phyloP scores from a whole-genome alignment of 2,329 filamentous ascomycete species.

The Pestalotiopsis fici region DNA sequence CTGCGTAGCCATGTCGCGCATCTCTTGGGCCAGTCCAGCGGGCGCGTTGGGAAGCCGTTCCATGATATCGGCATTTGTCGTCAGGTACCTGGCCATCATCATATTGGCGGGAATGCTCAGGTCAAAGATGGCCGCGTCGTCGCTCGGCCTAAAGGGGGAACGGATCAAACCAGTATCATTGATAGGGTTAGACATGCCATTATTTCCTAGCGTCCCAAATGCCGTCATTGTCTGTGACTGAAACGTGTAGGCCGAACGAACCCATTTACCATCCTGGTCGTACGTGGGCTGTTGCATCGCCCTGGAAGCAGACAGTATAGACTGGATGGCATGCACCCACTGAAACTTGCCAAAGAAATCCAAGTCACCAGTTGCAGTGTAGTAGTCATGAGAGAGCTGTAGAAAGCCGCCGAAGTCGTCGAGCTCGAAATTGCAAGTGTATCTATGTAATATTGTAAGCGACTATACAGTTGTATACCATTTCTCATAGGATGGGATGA shows the following conservation, averaged over 20 bases:
- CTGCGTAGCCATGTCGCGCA: conserved; percentile 54
- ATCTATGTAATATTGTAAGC: background rate
- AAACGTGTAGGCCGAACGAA: conserved; percentile 66
- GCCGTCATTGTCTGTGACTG: conserved; percentile 64
- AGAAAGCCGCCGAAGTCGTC: conserved; percentile 80
- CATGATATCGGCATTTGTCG: conserved; percentile 37
- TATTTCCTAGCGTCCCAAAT: conserved; percentile 72
- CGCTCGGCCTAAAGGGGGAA: conserved; percentile 77
- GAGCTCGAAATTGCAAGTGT: conserved; percentile 85
- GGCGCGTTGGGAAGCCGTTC: conserved; percentile 31
- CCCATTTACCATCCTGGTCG: conserved; percentile 52
- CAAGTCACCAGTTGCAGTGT: conserved; percentile 65
- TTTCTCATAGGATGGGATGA: too few species aligned
- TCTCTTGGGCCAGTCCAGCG: conserved; percentile 38
- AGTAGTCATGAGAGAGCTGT: conserved; percentile 71
- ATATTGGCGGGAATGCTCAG: conserved; percentile 79
- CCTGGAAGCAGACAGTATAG: conserved; percentile 58
- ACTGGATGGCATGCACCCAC: conserved; percentile 69
- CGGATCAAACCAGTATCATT: conserved; percentile 71
- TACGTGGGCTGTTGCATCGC: conserved; percentile 69
- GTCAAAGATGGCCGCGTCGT: conserved; percentile 77
- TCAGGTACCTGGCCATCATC: conserved; percentile 62
- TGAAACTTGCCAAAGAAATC: conserved; percentile 68
- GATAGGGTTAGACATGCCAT: conserved; percentile 71
- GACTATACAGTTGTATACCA: background rate